phyloP scores from a whole-genome alignment of 768 basidiomycete species.

The Omphalotus guepiniiformis region DNA sequence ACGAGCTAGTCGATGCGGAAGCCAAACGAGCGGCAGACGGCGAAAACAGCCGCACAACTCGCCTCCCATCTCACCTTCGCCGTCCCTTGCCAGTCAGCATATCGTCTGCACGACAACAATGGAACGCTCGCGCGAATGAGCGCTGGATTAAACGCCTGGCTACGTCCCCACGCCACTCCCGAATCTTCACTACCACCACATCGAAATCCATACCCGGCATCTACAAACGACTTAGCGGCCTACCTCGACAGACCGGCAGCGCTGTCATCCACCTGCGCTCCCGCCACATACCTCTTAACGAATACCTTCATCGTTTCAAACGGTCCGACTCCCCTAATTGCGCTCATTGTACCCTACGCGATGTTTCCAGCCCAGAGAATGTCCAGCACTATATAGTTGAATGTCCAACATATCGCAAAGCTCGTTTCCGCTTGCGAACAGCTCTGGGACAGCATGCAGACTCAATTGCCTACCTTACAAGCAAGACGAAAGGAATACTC shows the following conservation, averaged over 20 bases:
- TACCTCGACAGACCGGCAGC: constrained; percentile 12
- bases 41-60: background rate
- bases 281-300: constrained; percentile 22
- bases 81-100: too few species aligned
- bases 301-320: too few species aligned
- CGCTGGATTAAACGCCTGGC: background rate
- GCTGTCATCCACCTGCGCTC: constrained; percentile 25
- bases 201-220: background rate
- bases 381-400: too few species aligned
- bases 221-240: background rate
- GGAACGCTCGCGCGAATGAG: background rate
- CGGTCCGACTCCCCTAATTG: too few species aligned
- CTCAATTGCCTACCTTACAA: too few species aligned
- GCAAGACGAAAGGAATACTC: too few species aligned
- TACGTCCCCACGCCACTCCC: background rate
- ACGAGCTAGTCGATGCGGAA: too few species aligned
- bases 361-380: too few species aligned
- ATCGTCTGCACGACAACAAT: background rate
- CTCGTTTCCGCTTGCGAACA: too few species aligned
- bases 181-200: background rate
- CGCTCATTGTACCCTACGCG: too few species aligned
- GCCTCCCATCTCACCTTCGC: background rate
- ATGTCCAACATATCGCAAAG: too few species aligned
- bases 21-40: background rate
- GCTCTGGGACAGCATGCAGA: too few species aligned